Evolutionary conservation across 1,139 yeast species (phyloP), one percentile per base, ranked within the genome.

Genomic region (Meyerozyma guilliermondii): DNA sequence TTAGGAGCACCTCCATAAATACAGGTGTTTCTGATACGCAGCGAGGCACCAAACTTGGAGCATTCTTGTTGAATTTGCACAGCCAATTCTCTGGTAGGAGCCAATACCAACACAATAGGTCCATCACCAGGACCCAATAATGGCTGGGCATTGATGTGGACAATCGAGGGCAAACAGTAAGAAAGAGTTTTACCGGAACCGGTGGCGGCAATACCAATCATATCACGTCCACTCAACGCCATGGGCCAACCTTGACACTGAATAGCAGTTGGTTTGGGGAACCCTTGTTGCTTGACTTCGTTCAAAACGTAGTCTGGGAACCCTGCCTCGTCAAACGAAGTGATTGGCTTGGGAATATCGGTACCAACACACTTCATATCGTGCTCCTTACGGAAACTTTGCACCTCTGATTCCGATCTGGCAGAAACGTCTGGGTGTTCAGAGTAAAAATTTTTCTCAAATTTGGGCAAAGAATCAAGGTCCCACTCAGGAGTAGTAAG

Each of bases 231-330:
- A 58, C 92, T 83, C 50, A 91, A 77, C 62, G 98, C 98, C 98
- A 92, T 92, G 50, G 98, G 98, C 98, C 98, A 92, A 72, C 98
- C 98, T 74, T 94, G 98, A 67, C 96, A 87, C 74, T 92, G 98
- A 63, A 92, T 92, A 52, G 88, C 88, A 46, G 98, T 92, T 56
- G 98, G 98, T 51, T 75, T 80, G 46, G 85, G 94, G 74, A 92
- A 92, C 47, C 98, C 98, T 69, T 87, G 92, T 48, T 83, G 83
- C 71, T 86, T 81, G 56, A 92, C 89, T 73, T 92, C 97, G 52
- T 71, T 75, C 62, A 92, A 76, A 37, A 92, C 98, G 61, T 92
- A 91, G 55, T 81, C 87, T 51, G 98, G 98, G 79, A 91, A 91
- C 39, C 96, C 96, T 60, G 96, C 96, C 73, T 92, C 98, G 53